Evolutionary conservation across 2,329 filamentous ascomycete genomes (phyloP).

Genomic region (Ceratocystis variospora): DNA sequence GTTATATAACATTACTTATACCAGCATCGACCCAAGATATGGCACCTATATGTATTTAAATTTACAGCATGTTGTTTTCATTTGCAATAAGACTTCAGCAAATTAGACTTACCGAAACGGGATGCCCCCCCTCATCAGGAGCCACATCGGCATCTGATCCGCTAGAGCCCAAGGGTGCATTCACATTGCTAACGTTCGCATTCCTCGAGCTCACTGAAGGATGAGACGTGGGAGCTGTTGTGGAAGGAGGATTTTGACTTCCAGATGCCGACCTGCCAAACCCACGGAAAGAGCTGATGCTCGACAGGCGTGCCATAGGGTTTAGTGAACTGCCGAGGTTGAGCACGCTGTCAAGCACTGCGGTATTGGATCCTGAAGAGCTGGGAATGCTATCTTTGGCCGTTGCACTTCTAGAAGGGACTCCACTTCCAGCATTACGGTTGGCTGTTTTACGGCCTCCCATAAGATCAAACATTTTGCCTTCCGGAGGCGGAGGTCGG

Average conservation of each 20-base stretch:
- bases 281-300: slow-evolving; percentile 59
- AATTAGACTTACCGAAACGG: slow-evolving; percentile 38
- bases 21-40: too few species aligned
- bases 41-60: too few species aligned
- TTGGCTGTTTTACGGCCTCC: slow-evolving; percentile 41
- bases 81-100: background rate
- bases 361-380: slow-evolving; percentile 34
- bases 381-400: slow-evolving; percentile 24
- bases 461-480: slow-evolving; percentile 57
- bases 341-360: slow-evolving; percentile 65
- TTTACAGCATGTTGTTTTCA: too few species aligned
- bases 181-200: background rate
- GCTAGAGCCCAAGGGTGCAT: background rate
- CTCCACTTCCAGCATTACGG: slow-evolving; percentile 45
- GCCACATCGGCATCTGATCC: background rate
- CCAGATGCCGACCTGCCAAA: slow-evolving; percentile 47
- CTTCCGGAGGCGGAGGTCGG: slow-evolving; percentile 34
- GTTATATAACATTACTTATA: slow-evolving; percentile 12
- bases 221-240: background rate
- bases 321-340: slow-evolving; percentile 65
- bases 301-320: slow-evolving; percentile 62
- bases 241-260: slow-evolving; percentile 19
- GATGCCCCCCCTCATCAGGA: slow-evolving; percentile 37
- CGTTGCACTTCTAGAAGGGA: slow-evolving; percentile 36
- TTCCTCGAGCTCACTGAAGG: background rate